phyloP scores from a whole-genome alignment of 805 yeast species.

The Ogataea nitratoaversa region DNA sequence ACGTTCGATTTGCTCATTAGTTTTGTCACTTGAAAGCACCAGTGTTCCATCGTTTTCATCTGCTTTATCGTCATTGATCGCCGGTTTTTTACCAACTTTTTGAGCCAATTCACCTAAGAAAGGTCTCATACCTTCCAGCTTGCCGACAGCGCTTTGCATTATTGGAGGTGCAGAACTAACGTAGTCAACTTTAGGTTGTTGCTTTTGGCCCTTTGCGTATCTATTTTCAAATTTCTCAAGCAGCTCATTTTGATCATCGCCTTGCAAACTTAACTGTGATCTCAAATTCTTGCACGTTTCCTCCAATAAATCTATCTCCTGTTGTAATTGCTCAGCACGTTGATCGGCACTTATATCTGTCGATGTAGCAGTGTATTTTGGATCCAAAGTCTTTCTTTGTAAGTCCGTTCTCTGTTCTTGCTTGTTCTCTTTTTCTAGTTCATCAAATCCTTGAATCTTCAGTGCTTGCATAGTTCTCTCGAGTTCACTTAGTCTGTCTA shows the following conservation, averaged over 20 bases:
- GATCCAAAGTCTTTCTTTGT: constrained; percentile 27
- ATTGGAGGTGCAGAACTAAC: constrained; percentile 19
- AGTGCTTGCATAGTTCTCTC: constrained; percentile 38
- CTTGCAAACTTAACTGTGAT: constrained; percentile 22
- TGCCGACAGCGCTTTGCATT: constrained; percentile 13
- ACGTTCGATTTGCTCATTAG: not conserved
- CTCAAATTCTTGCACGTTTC: constrained; percentile 23
- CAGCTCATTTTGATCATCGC: constrained; percentile 22
- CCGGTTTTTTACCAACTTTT: constrained; percentile 41
- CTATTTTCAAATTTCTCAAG: constrained; percentile 25
- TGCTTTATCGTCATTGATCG: constrained; percentile 24
- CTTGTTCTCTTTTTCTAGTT: constrained; percentile 2
- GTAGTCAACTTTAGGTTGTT: constrained; percentile 20
- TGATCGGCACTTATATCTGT: constrained; percentile 5
- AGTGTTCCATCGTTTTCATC: constrained; percentile 1
- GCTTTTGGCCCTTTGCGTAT: constrained; percentile 27
- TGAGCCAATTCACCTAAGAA: constrained; percentile 51
- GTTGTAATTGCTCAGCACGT: constrained; percentile 16
- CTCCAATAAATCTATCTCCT: constrained; percentile 24
- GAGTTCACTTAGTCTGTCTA: constrained; percentile 67
- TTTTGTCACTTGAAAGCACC: constrained; percentile 1
- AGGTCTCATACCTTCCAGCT: constrained; percentile 23
- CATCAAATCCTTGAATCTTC: constrained; percentile 16
- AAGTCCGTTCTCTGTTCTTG: not conserved
- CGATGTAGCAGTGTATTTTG: constrained; percentile 15